Base-by-base conservation (phyloP, 2,329 filamentous ascomycete genomes). In the Ceratocystis harringtonii region DNA sequence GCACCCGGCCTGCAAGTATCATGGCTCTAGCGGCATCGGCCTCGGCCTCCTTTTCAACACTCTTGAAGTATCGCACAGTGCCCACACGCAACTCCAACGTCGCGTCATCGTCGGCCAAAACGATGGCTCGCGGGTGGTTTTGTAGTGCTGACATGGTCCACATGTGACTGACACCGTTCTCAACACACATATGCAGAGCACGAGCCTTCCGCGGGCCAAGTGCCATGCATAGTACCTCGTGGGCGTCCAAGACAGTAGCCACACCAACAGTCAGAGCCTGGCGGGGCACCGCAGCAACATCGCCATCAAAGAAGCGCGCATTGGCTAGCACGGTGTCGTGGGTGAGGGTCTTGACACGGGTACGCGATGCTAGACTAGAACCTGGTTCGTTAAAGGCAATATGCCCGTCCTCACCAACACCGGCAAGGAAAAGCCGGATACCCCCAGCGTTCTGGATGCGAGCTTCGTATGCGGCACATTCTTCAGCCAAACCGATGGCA, bases 351-450 rank as follows among this genome's bases (percentile, higher is more conserved):
- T 94, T 94, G 72, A 94, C 89, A 68, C 90, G 82, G 12, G 90
- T 95, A 60, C 88, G 82, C 66, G 87, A 90, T 70, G 83, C 82
- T 68, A 95, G 77, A 67, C 86, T 90, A 10, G 88, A 91, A 50
- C 89, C 90, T 3, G 90, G 90, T 76, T 95, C 90, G 75, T 95
- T 95, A 81, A 95, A 95, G 61, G 90, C 90, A 69, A 95, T 90
- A 75, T 95, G 90, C 4, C 90, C 90, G 72, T 95, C 90, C 65
- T 89, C 87, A 36, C 90, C 90, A 65, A 95, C 90, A 52, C 90
- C 90, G 17, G 88, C 89, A 3, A 95, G 81, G 76, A 94, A 95
- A 30, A 94, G 81, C 74, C 94, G 89, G 69, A 95, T 94, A 62
- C 90, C 90, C 62, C 89, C 90, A 36, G 79, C 83, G 50, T 79